A percentile compares a stretch with the other conserved stretches of the same genome.
Evolutionary conservation across 345 rosid species (phyloP).

Genomic region (Syzygium grande): DNA sequence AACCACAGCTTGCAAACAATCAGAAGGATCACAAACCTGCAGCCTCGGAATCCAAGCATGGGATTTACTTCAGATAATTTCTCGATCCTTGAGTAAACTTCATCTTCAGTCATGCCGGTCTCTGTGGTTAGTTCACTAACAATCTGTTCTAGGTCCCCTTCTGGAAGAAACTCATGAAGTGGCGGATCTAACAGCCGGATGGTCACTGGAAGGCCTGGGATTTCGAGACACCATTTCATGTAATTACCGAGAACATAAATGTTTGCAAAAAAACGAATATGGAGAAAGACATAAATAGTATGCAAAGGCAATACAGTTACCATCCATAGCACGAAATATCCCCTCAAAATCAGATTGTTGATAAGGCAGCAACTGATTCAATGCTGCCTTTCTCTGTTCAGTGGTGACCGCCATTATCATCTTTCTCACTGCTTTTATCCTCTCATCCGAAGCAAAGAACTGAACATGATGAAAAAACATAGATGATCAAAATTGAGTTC

Average conservation of each 20-base stretch:
- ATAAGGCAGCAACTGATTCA: constrained; percentile 77
- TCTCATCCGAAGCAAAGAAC: constrained; percentile 93
- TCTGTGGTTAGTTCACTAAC: constrained; percentile 64
- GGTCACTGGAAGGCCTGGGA: constrained; percentile 85
- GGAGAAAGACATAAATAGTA: not conserved
- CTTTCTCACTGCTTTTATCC: constrained; percentile 88
- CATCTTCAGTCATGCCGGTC: constrained; percentile 71
- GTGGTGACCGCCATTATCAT: constrained; percentile 95
- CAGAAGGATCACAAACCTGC: constrained; percentile 43
- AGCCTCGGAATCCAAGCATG: constrained; percentile 97
- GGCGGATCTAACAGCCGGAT: constrained; percentile 95
- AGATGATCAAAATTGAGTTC: not conserved
- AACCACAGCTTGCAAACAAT: not conserved
- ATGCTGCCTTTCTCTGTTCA: constrained; percentile 79
- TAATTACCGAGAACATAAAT: not conserved
- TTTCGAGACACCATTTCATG: not conserved
- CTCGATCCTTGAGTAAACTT: constrained; percentile 73
- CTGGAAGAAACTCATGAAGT: constrained; percentile 96
- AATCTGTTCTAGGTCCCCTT: constrained; percentile 80
- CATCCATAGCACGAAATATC: constrained; percentile 95
- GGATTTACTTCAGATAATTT: constrained; percentile 98
- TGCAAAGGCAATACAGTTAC: constrained; percentile 19
- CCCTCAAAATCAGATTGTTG: constrained; percentile 97
- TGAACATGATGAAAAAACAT: constrained; percentile 18
- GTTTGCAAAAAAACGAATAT: not conserved